Base-by-base conservation (phyloP, 345 rosid genomes). In the Balakata baccata region DNA sequence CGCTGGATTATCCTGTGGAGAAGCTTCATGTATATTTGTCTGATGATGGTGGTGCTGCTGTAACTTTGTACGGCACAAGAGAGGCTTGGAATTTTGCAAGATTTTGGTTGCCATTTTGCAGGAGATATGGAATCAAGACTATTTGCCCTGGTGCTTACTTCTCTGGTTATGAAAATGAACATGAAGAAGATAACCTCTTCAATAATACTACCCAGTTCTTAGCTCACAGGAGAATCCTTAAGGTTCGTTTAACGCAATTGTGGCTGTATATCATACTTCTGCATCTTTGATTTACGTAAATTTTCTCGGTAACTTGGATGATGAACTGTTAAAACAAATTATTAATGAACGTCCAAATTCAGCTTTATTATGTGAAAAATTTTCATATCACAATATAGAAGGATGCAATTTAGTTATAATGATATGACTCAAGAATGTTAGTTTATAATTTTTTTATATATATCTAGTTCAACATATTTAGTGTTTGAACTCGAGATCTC, bases 61-160 rank as follows among this genome's bases (percentile, higher is more conserved):
- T 81, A 25, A 87, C 88, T 41, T 67, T 84, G 82, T n/a, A 8
- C 18, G 82, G 80, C 54, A 66, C 67, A 66, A 80, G 68, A 75
- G 87, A 79, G 61, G 85, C 87, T 23, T 75, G 69, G 64, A 66
- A 29, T 51, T 87, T 87, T 53, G 86, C 87, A 0, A 79, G 62
- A 66, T 29, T 9, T 7, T 87, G 90, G 90, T 69, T 85, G 41
- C 87, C 89, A 18, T 87, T 85, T 70, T 85, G 90, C 52, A 78
- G 58, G 78, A 83, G 14, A 72, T 68, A 46, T 52, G 74, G 50
- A 43, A 45, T 77, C 61, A 49, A 64, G 75, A 57, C 69, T 18
- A 56, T 66, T n/a, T 75, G 84, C 41, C 87, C 86, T 0, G 74
- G 79, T 56, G 84, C 72, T 52, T 84, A 70, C 50, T 82, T 84